These are phyloP conservation scores for Cutaneotrichosporon cyanovorans DNA, from an alignment of 1,284 basidiomycete genomes.

Conservation along the genomic window DNA sequence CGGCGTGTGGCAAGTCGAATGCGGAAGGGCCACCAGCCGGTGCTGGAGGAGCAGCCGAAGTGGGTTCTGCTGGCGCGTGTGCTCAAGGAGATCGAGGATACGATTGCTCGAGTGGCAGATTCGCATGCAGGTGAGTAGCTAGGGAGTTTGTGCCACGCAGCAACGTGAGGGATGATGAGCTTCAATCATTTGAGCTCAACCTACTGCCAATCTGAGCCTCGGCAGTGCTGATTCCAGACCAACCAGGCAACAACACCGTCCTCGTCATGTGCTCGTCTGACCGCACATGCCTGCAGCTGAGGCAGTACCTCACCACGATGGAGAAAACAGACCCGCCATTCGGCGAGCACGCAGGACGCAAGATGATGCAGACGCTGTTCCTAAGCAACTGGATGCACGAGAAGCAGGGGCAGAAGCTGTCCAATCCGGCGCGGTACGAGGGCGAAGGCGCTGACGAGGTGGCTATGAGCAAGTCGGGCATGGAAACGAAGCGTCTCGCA, in stretches of 20 bases:
- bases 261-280: conserved; percentile 84
- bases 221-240: conserved; percentile 39
- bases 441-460: conserved; percentile 31
- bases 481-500: conserved; percentile 27
- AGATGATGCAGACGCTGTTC: conserved; percentile 60
- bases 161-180: too few species aligned
- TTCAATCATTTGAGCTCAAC: too few species aligned
- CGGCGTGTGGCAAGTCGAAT: conserved; percentile 52
- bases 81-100: conserved; percentile 84
- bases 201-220: too few species aligned
- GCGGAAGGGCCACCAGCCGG: conserved; percentile 70
- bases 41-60: conserved; percentile 91
- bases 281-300: conserved; percentile 63
- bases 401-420: conserved; percentile 31
- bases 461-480: conserved; percentile 20
- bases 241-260: conserved; percentile 64
- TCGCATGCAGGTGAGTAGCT: conserved; percentile 38
- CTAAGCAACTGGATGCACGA: conserved; percentile 44
- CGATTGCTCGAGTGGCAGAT: conserved; percentile 51
- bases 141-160: too few species aligned
- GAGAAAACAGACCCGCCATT: conserved; percentile 53
- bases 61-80: conserved; percentile 82
- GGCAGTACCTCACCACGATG: conserved; percentile 67
- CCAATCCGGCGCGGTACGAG: conserved; percentile 26
- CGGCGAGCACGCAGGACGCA: conserved; percentile 50